A percentile compares a stretch with the other conserved stretches of the same genome.
phyloP scores from a whole-genome alignment of 352 stramenopile species.

The Globisporangium recalcitrans region DNA sequence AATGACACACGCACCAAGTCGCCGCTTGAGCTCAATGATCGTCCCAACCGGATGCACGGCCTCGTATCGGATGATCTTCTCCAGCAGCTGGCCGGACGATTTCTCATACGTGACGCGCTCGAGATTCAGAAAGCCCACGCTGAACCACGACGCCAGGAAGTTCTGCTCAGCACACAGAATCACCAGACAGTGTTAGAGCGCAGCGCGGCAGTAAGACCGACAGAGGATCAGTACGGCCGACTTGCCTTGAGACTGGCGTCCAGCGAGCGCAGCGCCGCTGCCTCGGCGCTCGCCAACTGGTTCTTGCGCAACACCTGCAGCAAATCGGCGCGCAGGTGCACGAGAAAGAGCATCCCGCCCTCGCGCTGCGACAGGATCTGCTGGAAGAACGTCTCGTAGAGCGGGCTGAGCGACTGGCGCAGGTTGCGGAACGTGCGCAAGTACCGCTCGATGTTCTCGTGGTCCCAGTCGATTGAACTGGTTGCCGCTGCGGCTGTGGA shows the following conservation, averaged over 20 bases:
- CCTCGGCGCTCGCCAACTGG: slow-evolving; percentile 28
- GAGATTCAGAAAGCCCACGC: slow-evolving; percentile 87
- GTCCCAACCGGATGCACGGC: slow-evolving; percentile 92
- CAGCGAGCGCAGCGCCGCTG: slow-evolving; percentile 55
- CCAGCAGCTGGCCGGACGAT: slow-evolving; percentile 88
- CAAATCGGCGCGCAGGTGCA: slow-evolving; percentile 71
- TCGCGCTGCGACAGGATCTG: slow-evolving; percentile 79
- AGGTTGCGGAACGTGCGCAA: slow-evolving; percentile 65
- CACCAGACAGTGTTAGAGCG: not conserved
- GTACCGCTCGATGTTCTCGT: slow-evolving; percentile 73
- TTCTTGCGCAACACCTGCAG: slow-evolving; percentile 62
- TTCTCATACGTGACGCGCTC: slow-evolving; percentile 92
- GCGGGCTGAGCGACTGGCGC: slow-evolving; percentile 45
- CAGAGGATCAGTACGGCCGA: not conserved
- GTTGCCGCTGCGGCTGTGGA: not conserved
- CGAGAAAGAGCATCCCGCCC: slow-evolving; percentile 78
- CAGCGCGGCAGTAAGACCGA: no score
- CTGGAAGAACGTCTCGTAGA: slow-evolving; percentile 83
- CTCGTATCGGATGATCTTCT: slow-evolving; percentile 95
- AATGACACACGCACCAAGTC: slow-evolving; percentile 63
- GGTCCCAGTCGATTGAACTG: slow-evolving; percentile 44
- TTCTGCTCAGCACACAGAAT: slow-evolving; percentile 25
- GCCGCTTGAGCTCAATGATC: slow-evolving; percentile 90
- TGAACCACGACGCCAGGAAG: slow-evolving; percentile 91
- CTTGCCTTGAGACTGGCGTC: slow-evolving; percentile 67